These are phyloP conservation scores for Misopates orontium DNA, from an alignment of 257 asterid genomes.

Conservation along the genomic window DNA sequence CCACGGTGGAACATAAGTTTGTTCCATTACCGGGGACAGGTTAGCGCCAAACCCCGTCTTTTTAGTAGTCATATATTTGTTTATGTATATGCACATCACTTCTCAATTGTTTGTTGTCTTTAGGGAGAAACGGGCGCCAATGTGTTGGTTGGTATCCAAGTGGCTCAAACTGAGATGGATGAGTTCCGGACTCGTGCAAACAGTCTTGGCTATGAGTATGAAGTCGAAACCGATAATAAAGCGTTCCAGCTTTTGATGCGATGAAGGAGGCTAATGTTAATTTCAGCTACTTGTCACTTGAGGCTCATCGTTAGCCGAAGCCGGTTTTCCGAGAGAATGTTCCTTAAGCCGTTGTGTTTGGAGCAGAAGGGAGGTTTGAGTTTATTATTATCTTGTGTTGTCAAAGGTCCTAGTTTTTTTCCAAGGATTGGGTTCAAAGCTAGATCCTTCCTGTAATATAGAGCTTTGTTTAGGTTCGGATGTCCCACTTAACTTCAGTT, in stretches of 20 bases:
- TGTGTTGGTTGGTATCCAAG: slow-evolving; percentile 93
- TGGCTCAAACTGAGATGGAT: slow-evolving; percentile 55
- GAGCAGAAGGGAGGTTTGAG: neutral
- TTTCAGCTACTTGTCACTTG: slow-evolving; percentile 2
- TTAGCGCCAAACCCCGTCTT: slow-evolving; percentile 23
- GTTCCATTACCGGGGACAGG: slow-evolving; percentile 98
- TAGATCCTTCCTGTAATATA: slow-evolving; percentile 10
- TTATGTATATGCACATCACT: neutral
- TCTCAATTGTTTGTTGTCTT: neutral
- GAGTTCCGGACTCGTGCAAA: slow-evolving; percentile 66
- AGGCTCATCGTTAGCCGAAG: neutral
- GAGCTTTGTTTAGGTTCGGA: slow-evolving; percentile 12
- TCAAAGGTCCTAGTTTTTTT: slow-evolving; percentile 2
- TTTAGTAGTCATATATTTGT: neutral
- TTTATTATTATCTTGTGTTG: neutral
- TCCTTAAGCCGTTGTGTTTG: neutral
- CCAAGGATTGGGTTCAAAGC: slow-evolving; percentile 6
- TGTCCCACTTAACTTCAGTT: neutral
- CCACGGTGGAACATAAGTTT: slow-evolving; percentile 96
- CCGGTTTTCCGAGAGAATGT: neutral
- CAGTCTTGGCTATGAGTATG: slow-evolving; percentile 73
- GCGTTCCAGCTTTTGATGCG: slow-evolving; percentile 82
- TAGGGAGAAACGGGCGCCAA: slow-evolving; percentile 97
- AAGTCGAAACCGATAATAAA: slow-evolving; percentile 63
- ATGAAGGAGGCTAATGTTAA: slow-evolving; percentile 27